Evolutionary conservation across 306 rosid genomes (phyloP).

Genomic region (Cucurbita maxima): DNA sequence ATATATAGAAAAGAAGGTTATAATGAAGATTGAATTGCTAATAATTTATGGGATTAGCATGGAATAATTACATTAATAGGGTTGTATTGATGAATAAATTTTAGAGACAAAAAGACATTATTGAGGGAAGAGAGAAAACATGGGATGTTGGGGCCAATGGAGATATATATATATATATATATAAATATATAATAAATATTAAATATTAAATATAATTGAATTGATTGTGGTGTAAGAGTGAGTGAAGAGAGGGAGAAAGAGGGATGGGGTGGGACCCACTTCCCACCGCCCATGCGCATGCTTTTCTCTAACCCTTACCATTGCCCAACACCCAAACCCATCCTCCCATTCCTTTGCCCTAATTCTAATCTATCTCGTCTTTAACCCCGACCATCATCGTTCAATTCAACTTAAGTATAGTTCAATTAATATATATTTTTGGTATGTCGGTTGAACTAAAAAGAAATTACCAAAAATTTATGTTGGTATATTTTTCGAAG

Average conservation of each 20-base stretch:
- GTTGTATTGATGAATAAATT: neutral
- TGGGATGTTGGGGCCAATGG: constrained; percentile 22
- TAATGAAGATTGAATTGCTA: too few relatives aligned
- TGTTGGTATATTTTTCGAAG: too few relatives aligned
- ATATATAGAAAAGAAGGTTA: too few relatives aligned
- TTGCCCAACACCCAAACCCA: too few relatives aligned
- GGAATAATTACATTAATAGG: neutral
- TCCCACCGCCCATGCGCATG: constrained; percentile 60
- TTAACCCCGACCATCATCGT: constrained; percentile 41
- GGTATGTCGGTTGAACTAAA: too few relatives aligned
- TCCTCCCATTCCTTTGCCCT: too few relatives aligned
- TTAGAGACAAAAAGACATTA: neutral
- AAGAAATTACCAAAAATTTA: too few relatives aligned
- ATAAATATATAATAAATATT: too few relatives aligned
- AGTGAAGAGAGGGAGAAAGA: neutral
- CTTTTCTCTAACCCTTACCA: too few relatives aligned
- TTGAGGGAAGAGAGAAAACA: constrained; percentile 10
- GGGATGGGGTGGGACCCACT: constrained; percentile 33
- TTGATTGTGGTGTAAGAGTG: neutral
- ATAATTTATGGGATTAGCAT: neutral
- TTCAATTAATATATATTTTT: neutral
- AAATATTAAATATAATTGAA: neutral
- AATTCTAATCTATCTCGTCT: too few relatives aligned
- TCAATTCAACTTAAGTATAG: neutral
- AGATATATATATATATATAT: neutral